These are phyloP conservation scores for Cyclostephanos tholiformis DNA, from an alignment of 108 stramenopile species.

Conservation along the genomic window DNA sequence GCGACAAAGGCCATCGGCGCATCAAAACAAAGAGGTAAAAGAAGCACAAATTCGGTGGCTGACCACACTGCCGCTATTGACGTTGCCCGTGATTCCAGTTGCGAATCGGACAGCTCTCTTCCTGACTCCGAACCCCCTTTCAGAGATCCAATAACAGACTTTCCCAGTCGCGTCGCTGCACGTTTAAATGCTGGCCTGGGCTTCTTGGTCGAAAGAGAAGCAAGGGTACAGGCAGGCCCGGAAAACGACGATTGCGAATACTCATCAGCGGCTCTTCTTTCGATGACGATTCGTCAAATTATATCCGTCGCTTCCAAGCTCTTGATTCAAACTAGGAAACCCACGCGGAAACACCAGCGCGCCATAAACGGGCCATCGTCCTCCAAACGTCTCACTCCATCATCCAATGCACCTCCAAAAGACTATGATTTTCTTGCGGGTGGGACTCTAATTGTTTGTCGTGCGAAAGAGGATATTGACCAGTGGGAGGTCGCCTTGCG, in stretches of 20 bases:
- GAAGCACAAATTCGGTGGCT: not conserved
- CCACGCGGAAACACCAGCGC: slow-evolving; percentile 19
- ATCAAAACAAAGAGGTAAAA: not conserved
- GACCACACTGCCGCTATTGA: not conserved
- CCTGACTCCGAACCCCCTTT: slow-evolving; percentile 24
- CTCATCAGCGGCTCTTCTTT: slow-evolving; percentile 30
- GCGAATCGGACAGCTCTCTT: slow-evolving; percentile 26
- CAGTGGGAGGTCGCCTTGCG: slow-evolving; percentile 63
- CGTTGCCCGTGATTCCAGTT: not conserved
- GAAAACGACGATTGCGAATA: slow-evolving; percentile 1
- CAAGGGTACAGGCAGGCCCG: not conserved
- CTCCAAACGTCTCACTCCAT: slow-evolving; percentile 12
- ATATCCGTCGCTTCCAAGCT: slow-evolving; percentile 23
- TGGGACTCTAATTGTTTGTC: slow-evolving; percentile 62
- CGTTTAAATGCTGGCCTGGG: slow-evolving; percentile 36
- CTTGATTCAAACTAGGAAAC: slow-evolving; percentile 22
- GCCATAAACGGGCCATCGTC: slow-evolving; percentile 18
- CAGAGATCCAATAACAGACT: slow-evolving; percentile 38
- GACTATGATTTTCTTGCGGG: slow-evolving; percentile 30
- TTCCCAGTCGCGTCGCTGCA: slow-evolving; percentile 38
- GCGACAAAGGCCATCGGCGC: slow-evolving; percentile 6
- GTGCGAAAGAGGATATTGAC: slow-evolving; percentile 57
- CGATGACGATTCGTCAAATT: slow-evolving; percentile 33
- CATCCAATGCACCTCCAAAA: slow-evolving; percentile 16
- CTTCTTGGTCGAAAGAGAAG: slow-evolving; percentile 32